Base-by-base conservation (phyloP, 2,329 filamentous ascomycete genomes). In the Trichoderma hamatum region DNA sequence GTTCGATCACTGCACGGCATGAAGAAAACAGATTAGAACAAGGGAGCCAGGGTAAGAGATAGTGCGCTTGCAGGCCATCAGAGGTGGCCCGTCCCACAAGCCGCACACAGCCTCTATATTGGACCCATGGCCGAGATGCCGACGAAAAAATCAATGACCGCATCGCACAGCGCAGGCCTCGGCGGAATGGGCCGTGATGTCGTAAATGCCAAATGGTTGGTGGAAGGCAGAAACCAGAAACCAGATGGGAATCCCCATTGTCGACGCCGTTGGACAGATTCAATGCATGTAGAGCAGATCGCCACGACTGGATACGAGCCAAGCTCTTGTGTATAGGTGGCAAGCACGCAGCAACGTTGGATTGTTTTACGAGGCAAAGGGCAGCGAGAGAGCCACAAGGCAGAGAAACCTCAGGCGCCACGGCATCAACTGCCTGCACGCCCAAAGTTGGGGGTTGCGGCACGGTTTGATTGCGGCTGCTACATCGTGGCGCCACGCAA, bases 41-140 rank as follows among this genome's bases (percentile, higher is more conserved):
- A 39, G 55, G 34, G 32, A 59, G 58, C 59, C 46, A 51, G 24
- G 51, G 2, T 46, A 46, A 16, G n/a, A 21, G 19, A 49, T 21
- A 49, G 36, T 39, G 36, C 36, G 19, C 39, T 52, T 52, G 21
- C 21, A 61, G 19, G 21, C 36, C 32, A 39, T 24, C 61, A 54
- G 46, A 26, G 26, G 34, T 30, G 49, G 61, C 43, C 49, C 61
- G 61, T 55, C 49, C 61, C 61, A 64, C 61, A 43, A 36, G 46
- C 61, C 61, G 34, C 61, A 64, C 63, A 67, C 63, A 67, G 63
- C 63, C 63, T 59, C 63, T 67, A 16, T 46, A 16, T n/a, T n/a
- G 56, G 63, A 39, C 63, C 62, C 36, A 51, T 32, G 62, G 36
- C 63, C 63, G 63, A 66, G 51, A 46, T 49, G 63, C 63, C 63